phyloP scores from a whole-genome alignment of 768 basidiomycete species.

The Rhodotorula paludigena region DNA sequence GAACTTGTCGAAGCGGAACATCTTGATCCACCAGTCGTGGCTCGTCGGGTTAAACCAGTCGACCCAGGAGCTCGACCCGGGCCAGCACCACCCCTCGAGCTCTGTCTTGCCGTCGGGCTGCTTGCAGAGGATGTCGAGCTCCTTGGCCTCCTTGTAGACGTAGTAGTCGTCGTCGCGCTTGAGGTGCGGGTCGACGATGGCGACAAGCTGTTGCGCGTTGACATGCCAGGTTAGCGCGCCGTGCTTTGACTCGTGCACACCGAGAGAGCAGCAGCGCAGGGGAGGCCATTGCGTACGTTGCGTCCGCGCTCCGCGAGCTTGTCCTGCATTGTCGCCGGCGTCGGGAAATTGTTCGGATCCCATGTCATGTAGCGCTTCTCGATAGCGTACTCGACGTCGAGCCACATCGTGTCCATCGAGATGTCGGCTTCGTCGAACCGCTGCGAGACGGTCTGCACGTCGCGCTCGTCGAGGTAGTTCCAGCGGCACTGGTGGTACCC shows the following conservation, averaged over 20 bases:
- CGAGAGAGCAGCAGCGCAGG: constrained; percentile 25
- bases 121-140: constrained; percentile 76
- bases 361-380: constrained; percentile 98
- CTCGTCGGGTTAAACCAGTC: constrained; percentile 89
- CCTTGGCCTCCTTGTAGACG: constrained; percentile 75
- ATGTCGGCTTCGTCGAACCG: constrained; percentile 91
- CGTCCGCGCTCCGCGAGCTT: constrained; percentile 77
- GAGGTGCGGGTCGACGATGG: constrained; percentile 93
- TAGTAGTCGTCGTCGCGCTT: constrained; percentile 76
- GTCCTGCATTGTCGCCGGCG: constrained; percentile 87
- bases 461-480: constrained; percentile 91
- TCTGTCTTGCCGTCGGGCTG: constrained; percentile 67
- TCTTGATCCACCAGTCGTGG: constrained; percentile 83
- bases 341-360: constrained; percentile 86
- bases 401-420: constrained; percentile 93
- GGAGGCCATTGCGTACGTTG: too few species aligned
- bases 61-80: constrained; percentile 90
- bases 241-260: background rate
- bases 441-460: constrained; percentile 74
- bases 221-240: constrained; percentile 1
- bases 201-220: constrained; percentile 71
- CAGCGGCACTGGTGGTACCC: constrained; percentile 97
- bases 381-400: constrained; percentile 86
- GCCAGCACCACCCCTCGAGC: constrained; percentile 99
- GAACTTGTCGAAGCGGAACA: constrained; percentile 64